Conservation (phyloP, 805 yeast species). For the Suhomyces vadensis region DNA sequence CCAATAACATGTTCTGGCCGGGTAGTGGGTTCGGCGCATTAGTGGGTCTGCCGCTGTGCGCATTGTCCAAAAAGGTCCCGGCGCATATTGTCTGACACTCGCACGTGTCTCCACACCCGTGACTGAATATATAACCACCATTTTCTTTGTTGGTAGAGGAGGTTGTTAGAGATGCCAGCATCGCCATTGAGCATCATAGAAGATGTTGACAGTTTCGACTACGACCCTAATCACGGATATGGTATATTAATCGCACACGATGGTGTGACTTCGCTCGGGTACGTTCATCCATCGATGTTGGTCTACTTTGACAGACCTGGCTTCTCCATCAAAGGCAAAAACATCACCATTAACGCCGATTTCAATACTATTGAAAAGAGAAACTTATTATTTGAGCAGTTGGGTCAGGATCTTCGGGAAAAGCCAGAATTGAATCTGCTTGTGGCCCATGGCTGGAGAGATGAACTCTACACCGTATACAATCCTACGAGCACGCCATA, state of each 20-base stretch:
- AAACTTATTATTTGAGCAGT: slow-evolving; percentile 36
- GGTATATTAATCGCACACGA: slow-evolving; percentile 33
- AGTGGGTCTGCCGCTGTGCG: too few species aligned
- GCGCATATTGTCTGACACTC: too few species aligned
- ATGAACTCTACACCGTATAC: slow-evolving; percentile 77
- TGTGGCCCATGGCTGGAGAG: slow-evolving; percentile 73
- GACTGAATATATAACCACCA: too few species aligned
- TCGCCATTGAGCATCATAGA: slow-evolving; percentile 19
- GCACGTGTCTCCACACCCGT: too few species aligned
- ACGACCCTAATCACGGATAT: slow-evolving; percentile 15
- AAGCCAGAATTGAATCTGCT: slow-evolving; percentile 24
- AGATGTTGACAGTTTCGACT: slow-evolving; percentile 34
- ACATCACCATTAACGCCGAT: slow-evolving; percentile 28
- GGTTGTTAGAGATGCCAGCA: too few species aligned
- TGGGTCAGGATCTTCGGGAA: slow-evolving; percentile 45
- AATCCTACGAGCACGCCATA: slow-evolving; percentile 57
- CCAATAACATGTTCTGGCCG: too few species aligned
- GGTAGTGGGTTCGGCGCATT: too few species aligned
- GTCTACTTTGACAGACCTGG: slow-evolving; percentile 16
- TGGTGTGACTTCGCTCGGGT: slow-evolving; percentile 29
- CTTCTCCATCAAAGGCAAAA: slow-evolving; percentile 6
- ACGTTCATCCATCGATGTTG: slow-evolving; percentile 27
- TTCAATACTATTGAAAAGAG: slow-evolving; percentile 44
- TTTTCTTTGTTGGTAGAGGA: too few species aligned
- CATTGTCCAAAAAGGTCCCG: too few species aligned